These are phyloP conservation scores for Candida labiduridarum DNA, from an alignment of 1,139 yeast species.

Conservation along the genomic window DNA sequence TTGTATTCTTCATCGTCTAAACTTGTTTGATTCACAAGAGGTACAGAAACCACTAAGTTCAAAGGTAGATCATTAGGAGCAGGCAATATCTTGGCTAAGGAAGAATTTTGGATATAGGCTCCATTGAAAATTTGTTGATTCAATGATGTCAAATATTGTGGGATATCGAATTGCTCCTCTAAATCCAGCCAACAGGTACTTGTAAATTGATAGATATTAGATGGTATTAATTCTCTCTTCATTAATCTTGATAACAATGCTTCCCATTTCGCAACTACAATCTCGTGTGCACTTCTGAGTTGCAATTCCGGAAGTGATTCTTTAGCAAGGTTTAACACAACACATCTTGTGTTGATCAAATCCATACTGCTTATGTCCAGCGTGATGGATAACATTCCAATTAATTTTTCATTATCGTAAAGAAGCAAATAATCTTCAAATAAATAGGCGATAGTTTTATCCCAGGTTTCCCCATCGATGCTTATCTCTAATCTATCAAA, in stretches of 20 bases:
- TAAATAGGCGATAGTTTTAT: conserved; percentile 36
- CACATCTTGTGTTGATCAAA: conserved; percentile 24
- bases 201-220: conserved; percentile 51
- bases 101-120: conserved; percentile 39
- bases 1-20: conserved; percentile 38
- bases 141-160: conserved; percentile 41
- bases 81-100: conserved; percentile 40
- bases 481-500: conserved; percentile 49
- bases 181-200: conserved; percentile 52
- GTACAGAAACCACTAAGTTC: conserved; percentile 50
- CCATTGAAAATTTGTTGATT: conserved; percentile 31
- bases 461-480: conserved; percentile 41
- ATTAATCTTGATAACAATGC: conserved; percentile 25
- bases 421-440: conserved; percentile 44
- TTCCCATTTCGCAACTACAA: conserved; percentile 47
- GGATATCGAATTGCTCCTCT: conserved; percentile 29
- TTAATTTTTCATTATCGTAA: conserved; percentile 30
- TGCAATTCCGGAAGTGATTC: conserved; percentile 51
- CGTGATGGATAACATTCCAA: conserved; percentile 31
- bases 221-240: conserved; percentile 15
- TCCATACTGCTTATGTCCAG: conserved; percentile 36
- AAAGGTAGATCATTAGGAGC: conserved; percentile 44
- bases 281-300: conserved; percentile 33
- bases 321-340: conserved; percentile 41
- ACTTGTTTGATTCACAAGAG: conserved; percentile 36